Evolutionary conservation across 495 filamentous ascomycete genomes (phyloP), one percentile per base, ranked within the genome.

Genomic region (Podospora australis): DNA sequence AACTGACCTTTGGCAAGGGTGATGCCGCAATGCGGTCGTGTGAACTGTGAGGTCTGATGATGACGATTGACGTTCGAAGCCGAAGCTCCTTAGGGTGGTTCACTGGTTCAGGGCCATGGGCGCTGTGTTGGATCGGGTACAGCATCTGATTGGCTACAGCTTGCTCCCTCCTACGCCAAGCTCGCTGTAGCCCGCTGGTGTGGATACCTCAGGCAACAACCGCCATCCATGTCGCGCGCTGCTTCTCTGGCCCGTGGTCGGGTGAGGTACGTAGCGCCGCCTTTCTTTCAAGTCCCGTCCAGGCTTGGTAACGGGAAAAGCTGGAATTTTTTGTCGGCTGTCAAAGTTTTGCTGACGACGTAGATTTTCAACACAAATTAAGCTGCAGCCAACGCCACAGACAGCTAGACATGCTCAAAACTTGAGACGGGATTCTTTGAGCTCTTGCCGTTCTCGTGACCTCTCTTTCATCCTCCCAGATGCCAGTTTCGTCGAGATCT

Each of bases 401-500:
- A 59, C 49, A 50, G 56, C 67, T 72, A 69, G 71, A 74, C 75
- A 78, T 78, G 78, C 69, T 71, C 73, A 87, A 78, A 87, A 58
- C 76, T 77, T 65, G 64, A 54, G 65, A 78, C 62, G 54, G 67
- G 59, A 69, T 62, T 79, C 56, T 50, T 64, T 68, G 69, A 68
- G 67, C 57, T 62, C 57, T 55, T 64, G 72, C 65, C 77, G 72
- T 75, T 80, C 70, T 59, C 65, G 74, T 79, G 84, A 90, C 79
- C 70, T 72, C 70, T 63, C 68, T 78, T 80, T 84, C 64, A 67
- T 58, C 59, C 45, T 60, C 59, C 69, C 78, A 74, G 65, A 84
- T 78, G 74, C 71, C 63, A 72, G 66, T 75, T 77, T 80, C 77
- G 73, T 76, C 71, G 77, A 78, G 78, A 78, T 80, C 72, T 71